Conservation (phyloP, 2,329 filamentous ascomycete genomes). For the Aspergillus hiratsukae region DNA sequence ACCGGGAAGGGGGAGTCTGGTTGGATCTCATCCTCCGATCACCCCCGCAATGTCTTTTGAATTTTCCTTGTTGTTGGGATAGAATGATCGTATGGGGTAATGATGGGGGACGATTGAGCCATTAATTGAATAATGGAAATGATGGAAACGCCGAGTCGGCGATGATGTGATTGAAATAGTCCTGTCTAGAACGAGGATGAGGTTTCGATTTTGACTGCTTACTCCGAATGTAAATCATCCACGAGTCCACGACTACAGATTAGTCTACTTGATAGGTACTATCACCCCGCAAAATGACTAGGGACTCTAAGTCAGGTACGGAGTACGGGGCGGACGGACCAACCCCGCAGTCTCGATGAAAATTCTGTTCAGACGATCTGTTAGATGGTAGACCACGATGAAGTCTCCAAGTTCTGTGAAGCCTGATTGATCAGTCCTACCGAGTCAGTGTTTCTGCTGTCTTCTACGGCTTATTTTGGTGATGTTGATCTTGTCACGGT, state of each 20-base stretch:
- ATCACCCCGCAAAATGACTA: conserved; percentile 16
- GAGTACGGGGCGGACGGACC: conserved; percentile 16
- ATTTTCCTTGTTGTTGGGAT: not conserved
- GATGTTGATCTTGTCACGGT: not conserved
- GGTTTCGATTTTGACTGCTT: not conserved
- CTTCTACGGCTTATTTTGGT: not conserved
- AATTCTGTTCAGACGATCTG: conserved; percentile 7
- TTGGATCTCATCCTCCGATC: not conserved
- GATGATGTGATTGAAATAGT: conserved; percentile 16
- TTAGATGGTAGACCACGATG: conserved; percentile 9
- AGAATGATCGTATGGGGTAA: not conserved
- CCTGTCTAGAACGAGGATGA: not conserved
- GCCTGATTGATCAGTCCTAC: not conserved
- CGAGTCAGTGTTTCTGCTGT: not conserved
- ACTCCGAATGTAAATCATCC: conserved; percentile 42
- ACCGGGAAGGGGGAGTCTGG: not conserved
- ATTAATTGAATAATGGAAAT: conserved; percentile 17
- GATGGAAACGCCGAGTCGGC: conserved; percentile 28
- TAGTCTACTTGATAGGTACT: not conserved
- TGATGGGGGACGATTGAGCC: not conserved
- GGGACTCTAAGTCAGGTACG: conserved; percentile 15
- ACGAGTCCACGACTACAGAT: conserved; percentile 1
- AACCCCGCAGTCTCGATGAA: conserved; percentile 14
- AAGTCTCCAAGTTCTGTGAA: not conserved
- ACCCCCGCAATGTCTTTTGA: not conserved